Base-by-base conservation (phyloP, 805 yeast genomes). In the Lachancea lanzarotensis region DNA sequence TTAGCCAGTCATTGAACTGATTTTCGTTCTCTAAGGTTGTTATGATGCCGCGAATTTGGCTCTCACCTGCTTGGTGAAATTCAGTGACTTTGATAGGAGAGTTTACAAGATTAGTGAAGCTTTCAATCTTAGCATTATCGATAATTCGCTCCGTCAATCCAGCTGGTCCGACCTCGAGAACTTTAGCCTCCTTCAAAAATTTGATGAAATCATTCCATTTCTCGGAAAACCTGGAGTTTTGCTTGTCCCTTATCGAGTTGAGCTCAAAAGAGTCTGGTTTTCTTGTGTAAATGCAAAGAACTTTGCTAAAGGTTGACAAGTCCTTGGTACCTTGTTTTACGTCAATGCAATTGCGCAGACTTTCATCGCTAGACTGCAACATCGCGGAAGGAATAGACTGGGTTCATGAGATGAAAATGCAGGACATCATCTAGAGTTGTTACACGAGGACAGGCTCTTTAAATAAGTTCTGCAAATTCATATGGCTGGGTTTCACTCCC, bases 41-140 rank as follows among this genome's bases (percentile, higher is more conserved):
- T 19, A 71, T 56, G 27, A 70, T 53, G 18, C 75, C 75, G 48
- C 73, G 65, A 26, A 63, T 46, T 49, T 68, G 72, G 2, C 32
- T 35, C 42, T 66, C 73, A 6, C 46, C 54, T 5, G 48, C 46
- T 12, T 52, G 53, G n/a, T 46, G 41, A 38, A 61, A 57, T 48
- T 70, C 73, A 7, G 68, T 50, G 11, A 68, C 51, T 41, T 63
- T 57, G 10, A 71, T 30, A 11, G 60, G 52, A 10, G 53, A 27
- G 13, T 47, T 52, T 13, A 52, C 27, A 15, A 48, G 43, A 12
- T 52, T 42, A 8, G 61, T 55, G 18, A 56, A 57, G 11, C 47
- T 46, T 12, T 52, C 39, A 6, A 59, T 57, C 6, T 47, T 35
- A 3, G 45, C 41, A 1, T 51, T 40, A 15, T 53, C 46, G 40